These are phyloP conservation scores for Puccinia brachypodii DNA, from an alignment of 1,284 basidiomycete species.

Conservation along the genomic window DNA sequence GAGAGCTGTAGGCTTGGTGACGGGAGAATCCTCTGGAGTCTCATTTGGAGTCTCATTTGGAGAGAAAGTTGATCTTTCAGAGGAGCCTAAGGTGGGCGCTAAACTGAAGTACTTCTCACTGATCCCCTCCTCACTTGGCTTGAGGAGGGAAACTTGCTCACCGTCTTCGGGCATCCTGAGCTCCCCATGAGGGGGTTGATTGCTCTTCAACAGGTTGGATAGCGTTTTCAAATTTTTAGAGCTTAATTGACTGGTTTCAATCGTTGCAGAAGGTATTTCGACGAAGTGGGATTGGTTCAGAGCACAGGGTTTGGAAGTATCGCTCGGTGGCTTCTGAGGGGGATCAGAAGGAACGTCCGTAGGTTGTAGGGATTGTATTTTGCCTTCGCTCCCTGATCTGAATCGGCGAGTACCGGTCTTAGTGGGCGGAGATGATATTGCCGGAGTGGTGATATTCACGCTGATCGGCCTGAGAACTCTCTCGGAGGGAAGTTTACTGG, in stretches of 20 bases:
- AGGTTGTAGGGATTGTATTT: conserved; percentile 31
- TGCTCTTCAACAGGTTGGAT: not conserved
- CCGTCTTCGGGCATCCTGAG: not conserved
- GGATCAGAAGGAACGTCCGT: not conserved
- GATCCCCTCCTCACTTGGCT: conserved; percentile 3
- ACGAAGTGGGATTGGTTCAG: not conserved
- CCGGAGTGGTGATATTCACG: not conserved
- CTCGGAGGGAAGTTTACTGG: not conserved
- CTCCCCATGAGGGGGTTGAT: not conserved
- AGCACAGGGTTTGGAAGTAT: not conserved
- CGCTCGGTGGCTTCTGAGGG: not conserved
- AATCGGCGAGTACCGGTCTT: not conserved
- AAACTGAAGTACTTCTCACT: conserved; percentile 15
- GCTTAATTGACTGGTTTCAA: not conserved
- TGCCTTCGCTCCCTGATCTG: conserved; percentile 35
- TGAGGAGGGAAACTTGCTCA: conserved; percentile 3
- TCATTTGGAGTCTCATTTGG: not conserved
- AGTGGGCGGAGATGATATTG: not conserved
- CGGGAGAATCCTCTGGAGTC: not conserved
- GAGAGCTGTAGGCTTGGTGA: not conserved
- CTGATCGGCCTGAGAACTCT: conserved; percentile 10
- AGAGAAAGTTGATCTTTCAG: not conserved
- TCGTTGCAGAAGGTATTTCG: not conserved
- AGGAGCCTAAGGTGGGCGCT: conserved; percentile 3
- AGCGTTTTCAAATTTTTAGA: conserved; percentile 9